A percentile compares a stretch with the other conserved stretches of the same genome.
These are phyloP conservation scores for Sisymbrium altissimum DNA, from an alignment of 345 rosid genomes.

Conservation along the genomic window DNA sequence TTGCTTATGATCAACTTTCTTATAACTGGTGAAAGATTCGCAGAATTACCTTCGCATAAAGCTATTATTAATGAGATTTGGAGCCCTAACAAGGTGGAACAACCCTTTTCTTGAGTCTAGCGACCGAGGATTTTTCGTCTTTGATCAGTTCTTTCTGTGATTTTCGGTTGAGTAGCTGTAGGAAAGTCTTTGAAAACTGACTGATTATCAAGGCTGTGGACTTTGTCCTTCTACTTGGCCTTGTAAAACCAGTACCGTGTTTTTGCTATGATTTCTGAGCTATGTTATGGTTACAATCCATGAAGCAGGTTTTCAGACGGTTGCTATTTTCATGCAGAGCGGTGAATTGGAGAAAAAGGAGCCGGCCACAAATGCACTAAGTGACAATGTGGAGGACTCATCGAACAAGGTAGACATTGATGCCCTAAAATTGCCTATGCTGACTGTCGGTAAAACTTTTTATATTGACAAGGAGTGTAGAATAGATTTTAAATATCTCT, in stretches of 20 bases:
- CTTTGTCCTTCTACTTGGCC: constrained; percentile 23
- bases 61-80: not conserved
- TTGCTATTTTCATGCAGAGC: constrained; percentile 99
- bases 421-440: not conserved
- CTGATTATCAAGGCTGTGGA: constrained; percentile 22
- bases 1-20: not conserved
- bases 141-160: constrained; percentile 4
- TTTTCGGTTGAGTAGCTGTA: not conserved
- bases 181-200: constrained; percentile 11
- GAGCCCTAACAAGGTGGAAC: constrained; percentile 2
- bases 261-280: constrained; percentile 62
- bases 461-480: not conserved
- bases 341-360: constrained; percentile 57
- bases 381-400: constrained; percentile 61
- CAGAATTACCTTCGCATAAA: not conserved
- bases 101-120: constrained; percentile 5
- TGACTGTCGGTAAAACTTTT: not conserved
- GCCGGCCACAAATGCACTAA: constrained; percentile 38
- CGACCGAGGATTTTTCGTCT: not conserved
- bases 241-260: constrained; percentile 23
- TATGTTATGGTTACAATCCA: constrained; percentile 73
- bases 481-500: not conserved
- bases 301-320: constrained; percentile 98
- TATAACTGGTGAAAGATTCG: constrained; percentile 3
- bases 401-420: constrained; percentile 59